phyloP scores from a whole-genome alignment of 345 rosid genomes.

The Aurinia saxatilis region DNA sequence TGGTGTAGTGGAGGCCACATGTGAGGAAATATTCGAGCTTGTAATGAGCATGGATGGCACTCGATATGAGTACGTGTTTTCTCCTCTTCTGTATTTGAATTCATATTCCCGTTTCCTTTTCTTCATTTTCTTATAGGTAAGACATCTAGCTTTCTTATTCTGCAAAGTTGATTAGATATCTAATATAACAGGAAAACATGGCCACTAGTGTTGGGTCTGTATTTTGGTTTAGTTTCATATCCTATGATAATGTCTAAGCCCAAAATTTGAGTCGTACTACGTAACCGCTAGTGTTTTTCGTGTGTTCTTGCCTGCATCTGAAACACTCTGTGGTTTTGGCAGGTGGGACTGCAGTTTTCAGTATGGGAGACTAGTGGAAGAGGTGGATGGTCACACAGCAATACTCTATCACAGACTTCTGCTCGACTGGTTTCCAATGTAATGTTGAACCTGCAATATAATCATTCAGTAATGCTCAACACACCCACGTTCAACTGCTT shows the following conservation, averaged over 20 bases:
- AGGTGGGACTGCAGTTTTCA: slow-evolving; percentile 99
- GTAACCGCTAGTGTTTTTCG: neutral
- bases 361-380: slow-evolving; percentile 92
- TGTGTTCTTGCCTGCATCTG: slow-evolving; percentile 11
- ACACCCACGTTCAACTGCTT: neutral
- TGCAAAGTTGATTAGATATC: neutral
- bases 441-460: slow-evolving; percentile 14
- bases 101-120: neutral
- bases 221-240: neutral
- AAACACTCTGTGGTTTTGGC: slow-evolving; percentile 25
- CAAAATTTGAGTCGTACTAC: neutral
- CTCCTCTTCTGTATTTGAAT: slow-evolving; percentile 16
- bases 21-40: slow-evolving; percentile 97
- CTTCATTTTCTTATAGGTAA: neutral
- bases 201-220: neutral
- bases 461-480: neutral
- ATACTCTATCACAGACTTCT: slow-evolving; percentile 91
- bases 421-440: slow-evolving; percentile 96
- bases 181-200: neutral
- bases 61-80: slow-evolving; percentile 92
- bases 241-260: neutral
- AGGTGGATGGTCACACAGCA: slow-evolving; percentile 99
- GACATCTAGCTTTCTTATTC: neutral
- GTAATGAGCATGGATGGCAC: slow-evolving; percentile 99
- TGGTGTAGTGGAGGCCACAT: slow-evolving; percentile 95